Conservation (phyloP, 768 basidiomycete genomes). For the Mycena galericulata region DNA sequence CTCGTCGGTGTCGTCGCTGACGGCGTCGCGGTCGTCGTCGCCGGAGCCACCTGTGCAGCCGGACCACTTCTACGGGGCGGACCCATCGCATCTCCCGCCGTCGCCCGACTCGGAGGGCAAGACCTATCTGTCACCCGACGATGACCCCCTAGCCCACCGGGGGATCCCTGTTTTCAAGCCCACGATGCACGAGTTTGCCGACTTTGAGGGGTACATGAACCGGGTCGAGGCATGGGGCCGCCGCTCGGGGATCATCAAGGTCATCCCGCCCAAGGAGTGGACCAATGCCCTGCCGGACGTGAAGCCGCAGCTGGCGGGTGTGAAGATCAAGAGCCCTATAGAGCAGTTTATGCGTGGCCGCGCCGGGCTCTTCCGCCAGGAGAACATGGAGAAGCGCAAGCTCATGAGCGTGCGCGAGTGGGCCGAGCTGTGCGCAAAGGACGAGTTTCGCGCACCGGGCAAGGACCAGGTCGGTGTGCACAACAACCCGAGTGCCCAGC, state of each 20-base stretch:
- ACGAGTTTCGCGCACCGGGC: constrained; percentile 82
- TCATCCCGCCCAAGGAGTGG: constrained; percentile 97
- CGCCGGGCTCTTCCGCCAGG: constrained; percentile 88
- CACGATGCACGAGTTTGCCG: constrained; percentile 88
- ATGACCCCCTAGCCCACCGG: constrained; percentile 83
- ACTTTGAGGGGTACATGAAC: constrained; percentile 93
- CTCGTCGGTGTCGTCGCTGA: constrained; percentile 50
- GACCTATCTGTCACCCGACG: constrained; percentile 79
- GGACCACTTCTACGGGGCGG: constrained; percentile 84
- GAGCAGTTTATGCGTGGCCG: constrained; percentile 93
- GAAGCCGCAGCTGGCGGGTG: constrained; percentile 72
- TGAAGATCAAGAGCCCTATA: constrained; percentile 91
- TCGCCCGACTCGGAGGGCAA: constrained; percentile 74
- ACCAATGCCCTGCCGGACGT: constrained; percentile 78
- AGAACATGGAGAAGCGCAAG: constrained; percentile 91
- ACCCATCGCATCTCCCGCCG: constrained; percentile 60
- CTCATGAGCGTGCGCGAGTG: constrained; percentile 90
- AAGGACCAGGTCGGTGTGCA: constrained; percentile 73
- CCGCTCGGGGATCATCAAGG: constrained; percentile 93
- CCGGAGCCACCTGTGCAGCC: constrained; percentile 70
- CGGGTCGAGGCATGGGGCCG: constrained; percentile 91
- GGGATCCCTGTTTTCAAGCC: constrained; percentile 98
- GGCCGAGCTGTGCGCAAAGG: constrained; percentile 79
- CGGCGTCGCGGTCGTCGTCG: constrained; percentile 66
- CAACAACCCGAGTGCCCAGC: constrained; percentile 44